phyloP scores from a whole-genome alignment of 805 yeast genomes.

The Candida xyloterini region DNA sequence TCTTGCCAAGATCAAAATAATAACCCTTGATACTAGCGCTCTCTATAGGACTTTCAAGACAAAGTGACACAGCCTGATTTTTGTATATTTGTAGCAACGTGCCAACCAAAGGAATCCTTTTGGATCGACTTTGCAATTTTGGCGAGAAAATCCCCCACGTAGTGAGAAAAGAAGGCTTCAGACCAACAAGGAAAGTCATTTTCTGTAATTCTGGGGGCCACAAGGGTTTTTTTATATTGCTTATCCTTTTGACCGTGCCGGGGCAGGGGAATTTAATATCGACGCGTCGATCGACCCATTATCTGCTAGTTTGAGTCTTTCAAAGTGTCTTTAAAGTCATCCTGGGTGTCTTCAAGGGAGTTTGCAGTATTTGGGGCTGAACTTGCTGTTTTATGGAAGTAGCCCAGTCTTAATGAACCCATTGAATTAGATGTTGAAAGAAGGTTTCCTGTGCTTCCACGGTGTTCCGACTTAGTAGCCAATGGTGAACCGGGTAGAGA shows the following conservation, averaged over 20 bases:
- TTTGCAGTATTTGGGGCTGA: neutral
- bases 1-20: slow-evolving; percentile 14
- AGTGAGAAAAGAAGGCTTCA: slow-evolving; percentile 7
- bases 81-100: slow-evolving; percentile 7
- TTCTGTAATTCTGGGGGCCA: neutral
- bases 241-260: slow-evolving; percentile 10
- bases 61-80: slow-evolving; percentile 9
- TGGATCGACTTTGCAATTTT: neutral
- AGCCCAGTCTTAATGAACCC: neutral
- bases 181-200: slow-evolving; percentile 8
- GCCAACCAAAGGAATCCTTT: neutral
- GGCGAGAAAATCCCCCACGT: slow-evolving; percentile 3
- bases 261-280: slow-evolving; percentile 3
- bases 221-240: slow-evolving; percentile 2
- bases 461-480: neutral
- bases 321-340: slow-evolving; percentile 6
- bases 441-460: neutral
- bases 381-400: neutral
- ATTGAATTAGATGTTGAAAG: slow-evolving; percentile 1
- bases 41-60: slow-evolving; percentile 12
- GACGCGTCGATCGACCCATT: slow-evolving; percentile 12
- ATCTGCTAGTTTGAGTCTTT: neutral
- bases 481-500: slow-evolving; percentile 18
- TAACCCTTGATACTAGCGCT: slow-evolving; percentile 9
- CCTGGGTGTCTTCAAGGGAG: neutral